A percentile compares a stretch with the other conserved stretches of the same genome.
Evolutionary conservation across 345 rosid species (phyloP).

Genomic region (Syzygium jambos): DNA sequence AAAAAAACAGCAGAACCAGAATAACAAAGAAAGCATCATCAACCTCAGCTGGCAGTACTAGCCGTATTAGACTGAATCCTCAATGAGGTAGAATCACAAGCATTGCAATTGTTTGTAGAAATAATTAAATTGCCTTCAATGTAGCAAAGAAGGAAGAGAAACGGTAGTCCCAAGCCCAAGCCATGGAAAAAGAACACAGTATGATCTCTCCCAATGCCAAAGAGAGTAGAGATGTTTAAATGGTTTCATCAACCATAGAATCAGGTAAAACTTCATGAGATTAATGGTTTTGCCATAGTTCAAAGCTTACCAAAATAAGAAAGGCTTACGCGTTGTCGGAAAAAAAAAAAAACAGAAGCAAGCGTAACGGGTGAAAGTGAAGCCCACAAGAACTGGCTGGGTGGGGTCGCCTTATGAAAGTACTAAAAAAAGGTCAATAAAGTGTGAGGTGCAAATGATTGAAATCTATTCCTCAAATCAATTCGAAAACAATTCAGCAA

Average conservation of each 20-base stretch:
- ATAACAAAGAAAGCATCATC: background rate
- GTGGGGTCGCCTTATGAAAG: background rate
- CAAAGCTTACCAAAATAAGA: background rate
- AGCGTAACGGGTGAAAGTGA: background rate
- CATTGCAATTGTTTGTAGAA: background rate
- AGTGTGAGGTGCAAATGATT: background rate
- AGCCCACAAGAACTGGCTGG: background rate
- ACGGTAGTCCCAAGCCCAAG: background rate
- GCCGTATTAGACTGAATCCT: background rate
- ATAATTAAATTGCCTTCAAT: background rate
- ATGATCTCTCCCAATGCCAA: background rate
- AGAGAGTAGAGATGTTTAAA: background rate
- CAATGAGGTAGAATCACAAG: background rate
- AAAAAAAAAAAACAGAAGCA: background rate
- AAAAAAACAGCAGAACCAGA: no score
- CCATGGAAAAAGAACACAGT: background rate
- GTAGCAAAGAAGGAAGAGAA: background rate
- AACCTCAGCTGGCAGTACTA: background rate
- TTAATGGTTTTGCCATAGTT: background rate
- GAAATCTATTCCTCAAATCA: background rate
- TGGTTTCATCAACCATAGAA: background rate
- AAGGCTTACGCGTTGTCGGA: background rate
- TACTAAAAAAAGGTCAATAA: background rate
- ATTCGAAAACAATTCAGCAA: background rate
- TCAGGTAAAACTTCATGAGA: background rate